Evolutionary conservation across 2,329 filamentous ascomycete species (phyloP), one percentile per base, ranked within the genome.

Genomic region (Periconia sp.): DNA sequence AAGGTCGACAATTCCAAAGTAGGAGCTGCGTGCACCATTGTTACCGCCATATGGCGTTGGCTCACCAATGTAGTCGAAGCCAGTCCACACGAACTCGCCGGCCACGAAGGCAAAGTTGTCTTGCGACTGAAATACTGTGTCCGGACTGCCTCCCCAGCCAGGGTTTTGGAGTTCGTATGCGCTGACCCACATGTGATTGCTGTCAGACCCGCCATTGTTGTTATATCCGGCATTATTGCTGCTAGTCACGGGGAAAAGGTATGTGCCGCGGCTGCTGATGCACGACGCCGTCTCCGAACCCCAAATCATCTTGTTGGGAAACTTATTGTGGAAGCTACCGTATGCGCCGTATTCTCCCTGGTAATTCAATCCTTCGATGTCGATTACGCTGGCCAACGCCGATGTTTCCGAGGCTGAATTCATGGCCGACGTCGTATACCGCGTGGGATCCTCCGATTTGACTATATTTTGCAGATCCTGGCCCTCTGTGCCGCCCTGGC

Each of bases 1-100:
- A 8, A 84, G 70, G 51, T 85, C 82, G 30, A 85, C 75, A 52
- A 85, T 82, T 9, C 82, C 82, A 44, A 79, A 84, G 62, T 84
- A 85, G 1, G 78, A 80, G 62, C 78, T 81, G 13, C 80, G 77
- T 27, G 23, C 23, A 27, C 23, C 23, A 27, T 8, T 8, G 5
- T 79, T 69, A 1, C 63, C 50, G 57, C 79, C 69, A 59, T 79
- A 83, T 0, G 80, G 79, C 9, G 77, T 80, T 1, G 79, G 79
- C 63, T 82, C 80, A 18, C 80, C 79, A 10, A 82, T 59, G 58
- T 82, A 81, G 53, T 81, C 79, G 56, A 68, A 81, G 1, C 80
- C 80, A 0, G 78, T 76, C 80, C 80, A 82, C 9, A 82, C 79
- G 40, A 80, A 82, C 56, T 81, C 82, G 6, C 82, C 82, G 1